These are phyloP conservation scores for Saccharomyces paradoxus DNA, from an alignment of 805 yeast species.

Conservation along the genomic window DNA sequence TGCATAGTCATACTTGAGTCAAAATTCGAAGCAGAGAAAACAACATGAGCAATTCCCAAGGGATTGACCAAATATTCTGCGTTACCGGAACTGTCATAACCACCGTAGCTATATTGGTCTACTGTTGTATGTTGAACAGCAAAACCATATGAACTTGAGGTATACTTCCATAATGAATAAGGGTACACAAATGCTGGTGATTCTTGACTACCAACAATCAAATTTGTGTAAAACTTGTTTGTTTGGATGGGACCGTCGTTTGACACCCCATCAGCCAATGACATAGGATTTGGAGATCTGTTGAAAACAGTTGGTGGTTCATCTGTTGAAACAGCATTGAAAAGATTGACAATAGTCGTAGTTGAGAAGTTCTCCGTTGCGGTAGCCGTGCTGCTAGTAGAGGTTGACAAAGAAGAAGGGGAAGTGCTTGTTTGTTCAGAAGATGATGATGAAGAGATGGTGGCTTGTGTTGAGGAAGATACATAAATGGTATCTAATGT, in stretches of 20 bases:
- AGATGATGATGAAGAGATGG: not conserved
- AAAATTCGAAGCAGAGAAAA: slow-evolving; percentile 47
- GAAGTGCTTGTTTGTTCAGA: slow-evolving; percentile 1
- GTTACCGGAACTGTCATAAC: slow-evolving; percentile 46
- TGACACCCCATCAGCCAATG: slow-evolving; percentile 41
- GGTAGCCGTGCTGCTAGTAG: slow-evolving; percentile 6
- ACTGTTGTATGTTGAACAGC: slow-evolving; percentile 56
- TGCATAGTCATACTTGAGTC: slow-evolving; percentile 33
- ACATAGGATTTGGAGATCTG: slow-evolving; percentile 38
- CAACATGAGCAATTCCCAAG: slow-evolving; percentile 43
- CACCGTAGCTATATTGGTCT: slow-evolving; percentile 42
- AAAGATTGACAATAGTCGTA: slow-evolving; percentile 36
- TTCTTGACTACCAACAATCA: slow-evolving; percentile 48
- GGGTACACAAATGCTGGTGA: slow-evolving; percentile 59
- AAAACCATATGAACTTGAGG: slow-evolving; percentile 41
- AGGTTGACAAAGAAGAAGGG: not conserved
- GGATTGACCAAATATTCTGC: slow-evolving; percentile 57
- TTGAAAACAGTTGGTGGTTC: slow-evolving; percentile 42
- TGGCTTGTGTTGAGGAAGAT: slow-evolving; percentile 5
- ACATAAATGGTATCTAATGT: slow-evolving; percentile 2
- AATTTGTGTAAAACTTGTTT: slow-evolving; percentile 67
- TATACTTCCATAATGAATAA: slow-evolving; percentile 52
- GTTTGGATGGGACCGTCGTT: slow-evolving; percentile 49
- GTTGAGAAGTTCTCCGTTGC: slow-evolving; percentile 11
- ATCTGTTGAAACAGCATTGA: slow-evolving; percentile 38